Percentiles rank a stretch among this genome's conserved stretches.
phyloP scores from a whole-genome alignment of 2,329 filamentous ascomycete species.

The Microdochium nivale region DNA sequence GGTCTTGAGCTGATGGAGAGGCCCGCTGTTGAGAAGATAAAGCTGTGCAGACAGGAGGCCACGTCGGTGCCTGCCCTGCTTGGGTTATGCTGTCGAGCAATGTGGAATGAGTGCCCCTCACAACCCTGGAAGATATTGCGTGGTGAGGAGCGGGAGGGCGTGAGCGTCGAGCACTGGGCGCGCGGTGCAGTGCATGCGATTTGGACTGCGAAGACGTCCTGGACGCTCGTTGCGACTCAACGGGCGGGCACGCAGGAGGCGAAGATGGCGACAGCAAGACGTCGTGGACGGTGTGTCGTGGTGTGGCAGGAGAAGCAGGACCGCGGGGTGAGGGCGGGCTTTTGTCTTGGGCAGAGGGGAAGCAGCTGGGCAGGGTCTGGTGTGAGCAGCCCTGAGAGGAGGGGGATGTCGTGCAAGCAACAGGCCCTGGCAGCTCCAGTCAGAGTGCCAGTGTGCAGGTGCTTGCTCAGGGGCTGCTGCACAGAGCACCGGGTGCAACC shows the following conservation, averaged over 20 bases:
- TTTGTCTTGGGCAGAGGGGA: conserved; percentile 1
- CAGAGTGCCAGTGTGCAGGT: background rate
- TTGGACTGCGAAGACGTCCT: background rate
- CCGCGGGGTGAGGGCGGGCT: background rate
- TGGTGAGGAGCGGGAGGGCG: background rate
- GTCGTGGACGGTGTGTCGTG: background rate
- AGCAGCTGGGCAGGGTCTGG: too few relatives aligned
- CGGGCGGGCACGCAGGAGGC: background rate
- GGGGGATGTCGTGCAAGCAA: background rate
- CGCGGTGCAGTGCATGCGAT: background rate
- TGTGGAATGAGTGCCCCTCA: background rate
- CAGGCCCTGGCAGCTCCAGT: background rate
- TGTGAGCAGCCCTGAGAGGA: background rate
- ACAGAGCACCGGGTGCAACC: background rate
- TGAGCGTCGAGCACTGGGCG: background rate
- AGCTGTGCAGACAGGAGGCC: background rate
- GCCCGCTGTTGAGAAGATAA: background rate
- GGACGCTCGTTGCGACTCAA: background rate
- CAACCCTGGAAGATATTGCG: background rate
- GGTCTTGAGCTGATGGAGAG: background rate
- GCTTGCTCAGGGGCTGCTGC: background rate
- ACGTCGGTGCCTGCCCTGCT: background rate
- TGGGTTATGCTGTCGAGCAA: background rate
- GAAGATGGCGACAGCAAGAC: background rate
- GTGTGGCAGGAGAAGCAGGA: background rate